These are phyloP conservation scores for Aschersonia sp. DNA, from an alignment of 2,329 filamentous ascomycete genomes.

Conservation along the genomic window DNA sequence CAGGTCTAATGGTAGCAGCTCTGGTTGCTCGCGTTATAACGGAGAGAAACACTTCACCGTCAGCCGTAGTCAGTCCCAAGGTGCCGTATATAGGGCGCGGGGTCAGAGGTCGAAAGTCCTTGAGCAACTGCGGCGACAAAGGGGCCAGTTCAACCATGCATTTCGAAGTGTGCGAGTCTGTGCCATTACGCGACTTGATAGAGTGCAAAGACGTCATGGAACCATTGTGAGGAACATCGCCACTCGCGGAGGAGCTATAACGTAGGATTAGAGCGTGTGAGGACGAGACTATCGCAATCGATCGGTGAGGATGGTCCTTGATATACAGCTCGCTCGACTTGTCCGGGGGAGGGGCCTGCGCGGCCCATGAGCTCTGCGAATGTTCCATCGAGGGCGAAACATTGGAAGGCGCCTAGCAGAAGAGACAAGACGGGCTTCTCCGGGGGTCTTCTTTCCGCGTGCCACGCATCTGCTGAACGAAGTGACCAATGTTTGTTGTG, in stretches of 20 bases:
- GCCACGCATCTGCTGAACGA: no score
- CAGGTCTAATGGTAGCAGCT: slow-evolving; percentile 70
- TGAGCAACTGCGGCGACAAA: slow-evolving; percentile 49
- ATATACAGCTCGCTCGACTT: slow-evolving; percentile 67
- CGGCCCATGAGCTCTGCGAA: slow-evolving; percentile 26
- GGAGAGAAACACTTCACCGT: slow-evolving; percentile 77
- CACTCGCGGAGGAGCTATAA: slow-evolving; percentile 50
- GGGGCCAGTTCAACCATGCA: slow-evolving; percentile 84
- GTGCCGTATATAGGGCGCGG: slow-evolving; percentile 70
- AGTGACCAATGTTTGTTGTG: no score
- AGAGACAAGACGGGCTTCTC: no score
- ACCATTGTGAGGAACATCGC: slow-evolving; percentile 41
- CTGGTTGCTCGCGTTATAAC: slow-evolving; percentile 69
- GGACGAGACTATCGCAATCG: slow-evolving; percentile 71
- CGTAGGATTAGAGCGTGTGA: slow-evolving; percentile 75
- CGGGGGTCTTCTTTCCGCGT: no score
- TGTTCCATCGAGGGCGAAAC: slow-evolving; percentile 28
- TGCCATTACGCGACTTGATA: slow-evolving; percentile 26
- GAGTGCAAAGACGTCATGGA: slow-evolving; percentile 39
- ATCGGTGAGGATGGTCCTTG: slow-evolving; percentile 74
- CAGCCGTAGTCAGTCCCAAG: slow-evolving; percentile 72
- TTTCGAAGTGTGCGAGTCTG: slow-evolving; percentile 34
- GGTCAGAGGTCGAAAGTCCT: slow-evolving; percentile 63
- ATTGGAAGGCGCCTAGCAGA: slow-evolving; percentile 4
- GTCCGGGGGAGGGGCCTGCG: slow-evolving; percentile 34